Evolutionary conservation across 140 eudicot genomes (phyloP).

Genomic region (Stevia rebaudiana): DNA sequence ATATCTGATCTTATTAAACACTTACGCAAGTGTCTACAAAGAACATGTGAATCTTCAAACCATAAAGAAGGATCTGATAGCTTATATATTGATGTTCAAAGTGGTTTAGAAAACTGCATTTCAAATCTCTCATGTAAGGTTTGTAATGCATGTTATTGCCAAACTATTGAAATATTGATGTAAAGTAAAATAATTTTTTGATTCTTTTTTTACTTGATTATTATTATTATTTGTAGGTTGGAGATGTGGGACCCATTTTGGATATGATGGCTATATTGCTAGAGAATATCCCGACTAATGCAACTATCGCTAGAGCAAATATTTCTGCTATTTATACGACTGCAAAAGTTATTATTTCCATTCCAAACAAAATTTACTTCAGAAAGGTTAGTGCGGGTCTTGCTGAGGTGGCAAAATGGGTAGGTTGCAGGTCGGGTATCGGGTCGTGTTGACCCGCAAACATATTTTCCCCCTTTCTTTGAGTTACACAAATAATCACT

Average conservation of each 20-base stretch:
- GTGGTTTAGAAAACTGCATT: slow-evolving; percentile 58
- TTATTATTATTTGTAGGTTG: slow-evolving; percentile 41
- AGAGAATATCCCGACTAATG: slow-evolving; percentile 50
- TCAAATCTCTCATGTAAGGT: slow-evolving; percentile 59
- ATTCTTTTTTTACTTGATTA: background rate
- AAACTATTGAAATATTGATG: background rate
- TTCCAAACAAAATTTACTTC: slow-evolving; percentile 59
- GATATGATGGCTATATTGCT: slow-evolving; percentile 76
- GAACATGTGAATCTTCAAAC: slow-evolving; percentile 47
- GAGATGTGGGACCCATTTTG: slow-evolving; percentile 73
- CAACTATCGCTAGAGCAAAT: slow-evolving; percentile 53
- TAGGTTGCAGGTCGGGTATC: background rate
- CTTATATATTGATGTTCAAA: slow-evolving; percentile 49
- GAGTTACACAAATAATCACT: background rate
- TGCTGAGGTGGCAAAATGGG: background rate
- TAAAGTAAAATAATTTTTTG: background rate
- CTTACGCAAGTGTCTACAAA: slow-evolving; percentile 62
- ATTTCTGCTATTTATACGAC: slow-evolving; percentile 53
- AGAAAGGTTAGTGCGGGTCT: slow-evolving; percentile 40
- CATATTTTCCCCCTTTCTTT: background rate
- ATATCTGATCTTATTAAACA: slow-evolving; percentile 58
- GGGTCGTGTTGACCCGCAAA: background rate
- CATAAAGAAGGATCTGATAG: slow-evolving; percentile 41
- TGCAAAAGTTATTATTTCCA: slow-evolving; percentile 48
- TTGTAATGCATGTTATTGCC: slow-evolving; percentile 4